phyloP scores from a whole-genome alignment of 805 yeast genomes.

The Metschnikowia santaceciliae region DNA sequence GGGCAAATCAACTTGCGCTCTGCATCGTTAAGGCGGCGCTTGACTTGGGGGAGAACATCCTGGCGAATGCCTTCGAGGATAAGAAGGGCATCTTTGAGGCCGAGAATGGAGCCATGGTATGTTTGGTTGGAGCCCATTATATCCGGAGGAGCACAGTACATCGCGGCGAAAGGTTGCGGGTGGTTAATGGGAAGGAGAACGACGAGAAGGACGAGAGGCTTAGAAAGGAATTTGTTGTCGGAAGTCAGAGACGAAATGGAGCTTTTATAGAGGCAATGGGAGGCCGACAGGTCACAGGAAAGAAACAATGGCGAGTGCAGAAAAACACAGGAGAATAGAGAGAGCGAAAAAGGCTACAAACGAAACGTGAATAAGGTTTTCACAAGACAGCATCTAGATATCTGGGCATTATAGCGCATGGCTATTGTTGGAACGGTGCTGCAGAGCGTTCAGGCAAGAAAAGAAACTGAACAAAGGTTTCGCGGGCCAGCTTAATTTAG shows the following conservation, averaged over 20 bases:
- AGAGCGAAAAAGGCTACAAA: neutral
- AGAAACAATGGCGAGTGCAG: constrained; percentile 1
- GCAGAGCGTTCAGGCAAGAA: constrained; percentile 2
- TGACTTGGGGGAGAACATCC: constrained; percentile 54
- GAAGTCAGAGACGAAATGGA: neutral
- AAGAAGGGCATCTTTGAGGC: constrained; percentile 59
- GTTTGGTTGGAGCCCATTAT: constrained; percentile 35
- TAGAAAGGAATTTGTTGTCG: neutral
- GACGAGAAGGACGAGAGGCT: too few species aligned
- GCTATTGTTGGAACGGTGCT: neutral
- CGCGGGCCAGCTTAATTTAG: neutral
- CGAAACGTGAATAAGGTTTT: neutral
- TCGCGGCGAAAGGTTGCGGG: neutral
- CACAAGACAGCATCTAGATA: neutral
- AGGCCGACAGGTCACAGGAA: neutral
- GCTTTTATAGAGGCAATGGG: neutral
- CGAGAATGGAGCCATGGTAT: constrained; percentile 55
- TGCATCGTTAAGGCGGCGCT: constrained; percentile 51
- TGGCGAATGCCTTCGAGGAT: constrained; percentile 62
- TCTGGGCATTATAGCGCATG: neutral
- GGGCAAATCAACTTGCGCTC: constrained; percentile 53
- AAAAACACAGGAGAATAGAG: neutral
- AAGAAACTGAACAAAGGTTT: neutral
- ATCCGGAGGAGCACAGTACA: constrained; percentile 3
- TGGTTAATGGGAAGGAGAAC: neutral